Percentiles rank a stretch among this genome's conserved stretches.
phyloP scores from a whole-genome alignment of 805 yeast species.

The Pichia scutulata region DNA sequence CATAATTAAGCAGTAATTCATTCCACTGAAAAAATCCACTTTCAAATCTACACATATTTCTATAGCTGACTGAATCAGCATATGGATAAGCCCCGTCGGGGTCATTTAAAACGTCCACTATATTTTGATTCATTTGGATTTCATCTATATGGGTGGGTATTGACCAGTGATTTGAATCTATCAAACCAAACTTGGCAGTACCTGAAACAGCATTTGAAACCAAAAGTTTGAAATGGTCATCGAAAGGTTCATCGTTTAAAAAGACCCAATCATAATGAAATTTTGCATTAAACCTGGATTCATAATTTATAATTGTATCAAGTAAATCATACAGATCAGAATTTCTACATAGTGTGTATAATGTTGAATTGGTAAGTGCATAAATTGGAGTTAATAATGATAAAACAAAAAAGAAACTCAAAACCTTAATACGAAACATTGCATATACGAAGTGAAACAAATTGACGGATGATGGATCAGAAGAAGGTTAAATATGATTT shows the following conservation, averaged over 20 bases:
- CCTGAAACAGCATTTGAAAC: conserved; percentile 52
- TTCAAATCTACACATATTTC: conserved; percentile 88
- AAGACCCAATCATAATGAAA: conserved; percentile 76
- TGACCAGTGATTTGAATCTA: conserved; percentile 60
- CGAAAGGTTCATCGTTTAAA: conserved; percentile 60
- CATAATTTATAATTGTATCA: conserved; percentile 53
- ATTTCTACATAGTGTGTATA: conserved; percentile 66
- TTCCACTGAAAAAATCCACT: conserved; percentile 79
- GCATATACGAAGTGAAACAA: background rate
- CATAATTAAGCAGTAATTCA: conserved; percentile 57
- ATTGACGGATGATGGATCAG: background rate
- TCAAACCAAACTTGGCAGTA: conserved; percentile 50
- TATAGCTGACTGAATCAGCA: conserved; percentile 53
- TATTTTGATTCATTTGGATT: conserved; percentile 14
- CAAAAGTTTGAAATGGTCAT: conserved; percentile 43
- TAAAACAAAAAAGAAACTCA: background rate
- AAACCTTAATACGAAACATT: background rate
- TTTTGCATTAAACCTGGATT: conserved; percentile 55
- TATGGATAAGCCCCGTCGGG: conserved; percentile 43
- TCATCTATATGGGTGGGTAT: conserved; percentile 40
- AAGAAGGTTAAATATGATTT: too few species aligned
- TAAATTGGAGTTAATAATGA: background rate
- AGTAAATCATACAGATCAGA: conserved; percentile 50
- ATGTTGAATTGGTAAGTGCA: conserved; percentile 42
- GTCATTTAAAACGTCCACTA: conserved; percentile 16